Conservation (phyloP, 1,284 basidiomycete species). For the Moesziomyces globuligerus region DNA sequence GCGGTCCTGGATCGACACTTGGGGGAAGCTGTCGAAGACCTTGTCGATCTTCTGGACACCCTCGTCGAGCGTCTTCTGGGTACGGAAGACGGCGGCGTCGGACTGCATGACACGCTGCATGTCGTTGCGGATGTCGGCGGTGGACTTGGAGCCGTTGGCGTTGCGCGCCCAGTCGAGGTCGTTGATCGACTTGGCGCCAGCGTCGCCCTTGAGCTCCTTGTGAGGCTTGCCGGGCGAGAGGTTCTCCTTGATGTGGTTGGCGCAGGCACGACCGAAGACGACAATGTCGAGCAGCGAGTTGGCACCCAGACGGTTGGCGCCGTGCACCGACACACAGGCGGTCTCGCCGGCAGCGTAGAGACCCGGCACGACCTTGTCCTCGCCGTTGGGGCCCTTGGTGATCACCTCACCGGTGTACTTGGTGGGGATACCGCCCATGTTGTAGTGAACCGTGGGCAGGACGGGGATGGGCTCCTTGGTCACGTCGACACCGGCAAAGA, state of each 20-base stretch:
- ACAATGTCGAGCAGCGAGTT: constrained; percentile 99
- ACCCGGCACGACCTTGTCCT: constrained; percentile 94
- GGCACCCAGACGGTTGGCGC: constrained; percentile 98
- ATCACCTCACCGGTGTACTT: constrained; percentile 98
- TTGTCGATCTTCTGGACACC: constrained; percentile 86
- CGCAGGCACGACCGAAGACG: constrained; percentile 98
- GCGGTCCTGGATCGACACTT: constrained; percentile 95
- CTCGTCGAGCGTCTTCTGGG: constrained; percentile 87
- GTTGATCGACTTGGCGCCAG: constrained; percentile 86
- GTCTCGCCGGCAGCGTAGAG: constrained; percentile 99
- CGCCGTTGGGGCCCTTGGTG: constrained; percentile 73
- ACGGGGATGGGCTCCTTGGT: constrained; percentile 92
- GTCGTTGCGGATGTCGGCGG: constrained; percentile 87
- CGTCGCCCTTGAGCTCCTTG: constrained; percentile 85
- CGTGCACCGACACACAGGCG: constrained; percentile 98
- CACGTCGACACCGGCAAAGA: constrained; percentile 99
- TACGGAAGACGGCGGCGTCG: constrained; percentile 74
- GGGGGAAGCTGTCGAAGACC: constrained; percentile 86
- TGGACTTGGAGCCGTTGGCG: constrained; percentile 79
- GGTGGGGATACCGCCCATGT: constrained; percentile 98
- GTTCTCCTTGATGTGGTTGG: constrained; percentile 95
- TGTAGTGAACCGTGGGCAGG: constrained; percentile 67
- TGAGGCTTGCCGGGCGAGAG: constrained; percentile 90
- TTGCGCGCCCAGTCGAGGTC: constrained; percentile 89
- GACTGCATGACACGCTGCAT: constrained; percentile 99